Base-by-base conservation (phyloP, 106 monocot species). In the Acorus calamus region DNA sequence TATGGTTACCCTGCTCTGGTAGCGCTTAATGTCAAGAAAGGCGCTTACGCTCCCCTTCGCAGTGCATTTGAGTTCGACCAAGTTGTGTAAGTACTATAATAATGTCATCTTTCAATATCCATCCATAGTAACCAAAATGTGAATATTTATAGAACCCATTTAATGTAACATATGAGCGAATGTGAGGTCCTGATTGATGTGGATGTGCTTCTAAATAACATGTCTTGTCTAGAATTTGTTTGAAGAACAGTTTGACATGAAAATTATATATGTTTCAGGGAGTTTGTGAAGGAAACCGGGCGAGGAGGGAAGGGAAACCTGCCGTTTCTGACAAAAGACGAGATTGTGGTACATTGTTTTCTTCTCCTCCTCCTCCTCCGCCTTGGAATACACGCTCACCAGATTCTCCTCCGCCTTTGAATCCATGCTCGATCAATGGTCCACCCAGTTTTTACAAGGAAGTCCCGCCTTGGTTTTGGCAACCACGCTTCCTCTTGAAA, bases 1-100 rank as follows among this genome's bases (percentile, higher is more conserved):
- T 96, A 96, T 69, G 96, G 96, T 46, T 96, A 96, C 71, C 96
- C 96, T 28, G 96, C 96, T 54, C 65, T 96, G 79, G 87, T 96
- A 3, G 96, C 96, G 28, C 78, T 96, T 3, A 96, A 96, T 73
- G 80, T 83, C 11, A 96, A 96, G 74, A 96, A 91, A 62, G 82
- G 80, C 7, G 87, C 77, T 12, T 96, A 77, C 66, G 96, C 90
- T 67, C 90, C 96, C 8, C 87, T 96, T 61, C 74, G 73, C 11
- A 91, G 96, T 70, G 90, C 96, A n/a, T 96, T 91, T 60, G 66
- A 96, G 67, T 74, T 72, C 44, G 85, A 91, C 3, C 90, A 82
- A 44, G 66, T 96, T 47, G 71, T 69, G 96, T 91, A 76, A 84
- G 84, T 53, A 41, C 4, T 6, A 28, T 28, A 28, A 28, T 28